These are phyloP conservation scores for Straminergon stramineum DNA, from an alignment of 225 moss, liverwort and hornwort genomes.

Conservation along the genomic window DNA sequence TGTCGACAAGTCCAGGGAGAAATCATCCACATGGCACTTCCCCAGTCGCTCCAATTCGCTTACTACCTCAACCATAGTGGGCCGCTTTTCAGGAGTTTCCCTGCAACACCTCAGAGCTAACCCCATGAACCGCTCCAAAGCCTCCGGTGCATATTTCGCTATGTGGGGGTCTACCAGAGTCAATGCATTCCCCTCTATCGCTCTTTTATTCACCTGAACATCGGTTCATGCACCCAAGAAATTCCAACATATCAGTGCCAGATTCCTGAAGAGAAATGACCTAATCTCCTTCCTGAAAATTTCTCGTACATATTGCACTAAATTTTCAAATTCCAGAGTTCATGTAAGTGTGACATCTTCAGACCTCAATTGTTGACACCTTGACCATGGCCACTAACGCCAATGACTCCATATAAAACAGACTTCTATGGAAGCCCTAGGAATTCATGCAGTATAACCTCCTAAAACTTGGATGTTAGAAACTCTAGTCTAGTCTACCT, in stretches of 20 bases:
- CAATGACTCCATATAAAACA: neutral
- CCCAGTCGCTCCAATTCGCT: constrained; percentile 48
- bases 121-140: constrained; percentile 24
- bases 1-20: neutral
- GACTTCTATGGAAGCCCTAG: neutral
- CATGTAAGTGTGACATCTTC: neutral
- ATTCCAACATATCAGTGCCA: neutral
- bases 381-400: neutral
- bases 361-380: neutral
- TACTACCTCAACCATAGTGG: constrained; percentile 59
- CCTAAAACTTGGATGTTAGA: neutral
- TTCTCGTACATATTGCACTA: neutral
- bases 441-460: neutral
- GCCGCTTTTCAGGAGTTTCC: constrained; percentile 28
- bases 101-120: constrained; percentile 44
- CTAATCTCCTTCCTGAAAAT: neutral
- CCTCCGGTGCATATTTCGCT: constrained; percentile 22
- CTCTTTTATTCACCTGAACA: constrained; percentile 7
- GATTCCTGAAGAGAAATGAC: neutral
- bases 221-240: neutral
- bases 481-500: neutral
- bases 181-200: neutral
- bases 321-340: neutral
- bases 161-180: constrained; percentile 39
- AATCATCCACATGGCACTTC: neutral